A percentile compares a stretch with the other conserved stretches of the same genome.
phyloP scores from a whole-genome alignment of 1,284 basidiomycete species.

The Cryptococcus sp. region DNA sequence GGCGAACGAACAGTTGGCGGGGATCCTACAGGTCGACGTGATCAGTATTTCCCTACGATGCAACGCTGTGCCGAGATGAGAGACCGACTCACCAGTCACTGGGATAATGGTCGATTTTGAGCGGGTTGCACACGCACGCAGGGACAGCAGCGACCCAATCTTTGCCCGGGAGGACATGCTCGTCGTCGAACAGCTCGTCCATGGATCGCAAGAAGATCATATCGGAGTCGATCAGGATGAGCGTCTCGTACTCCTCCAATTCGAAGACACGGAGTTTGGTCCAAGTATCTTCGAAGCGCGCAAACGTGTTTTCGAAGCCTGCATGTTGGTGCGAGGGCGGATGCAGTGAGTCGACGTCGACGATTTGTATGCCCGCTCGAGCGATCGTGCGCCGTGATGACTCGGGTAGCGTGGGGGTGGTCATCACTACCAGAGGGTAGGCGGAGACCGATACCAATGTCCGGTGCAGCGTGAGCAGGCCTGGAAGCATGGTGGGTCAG shows the following conservation, averaged over 20 bases:
- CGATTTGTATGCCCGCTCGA: constrained; percentile 56
- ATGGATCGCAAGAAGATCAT: constrained; percentile 86
- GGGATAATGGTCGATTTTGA: constrained; percentile 79
- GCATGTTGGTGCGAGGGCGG: constrained; percentile 60
- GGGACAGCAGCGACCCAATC: constrained; percentile 83
- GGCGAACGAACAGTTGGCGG: constrained; percentile 83
- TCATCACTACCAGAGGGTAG: constrained; percentile 82
- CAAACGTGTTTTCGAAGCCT: constrained; percentile 41
- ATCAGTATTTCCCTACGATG: background rate
- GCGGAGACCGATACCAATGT: constrained; percentile 67
- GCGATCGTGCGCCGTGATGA: constrained; percentile 61
- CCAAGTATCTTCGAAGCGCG: constrained; percentile 82
- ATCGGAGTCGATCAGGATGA: constrained; percentile 85
- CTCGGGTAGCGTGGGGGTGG: constrained; percentile 64
- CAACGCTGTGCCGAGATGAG: background rate
- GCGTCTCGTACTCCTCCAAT: constrained; percentile 72
- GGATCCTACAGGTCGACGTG: constrained; percentile 64
- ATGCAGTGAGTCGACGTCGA: constrained; percentile 64
- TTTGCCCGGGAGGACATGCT: constrained; percentile 56
- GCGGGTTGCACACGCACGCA: constrained; percentile 92
- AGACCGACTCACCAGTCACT: constrained; percentile 70
- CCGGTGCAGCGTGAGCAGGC: constrained; percentile 67
- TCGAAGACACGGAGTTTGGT: constrained; percentile 82
- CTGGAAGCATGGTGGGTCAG: constrained; percentile 17
- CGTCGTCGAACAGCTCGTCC: constrained; percentile 83